Conservation (phyloP, 148 eudicot genomes). For the Heliosperma pusillum region DNA sequence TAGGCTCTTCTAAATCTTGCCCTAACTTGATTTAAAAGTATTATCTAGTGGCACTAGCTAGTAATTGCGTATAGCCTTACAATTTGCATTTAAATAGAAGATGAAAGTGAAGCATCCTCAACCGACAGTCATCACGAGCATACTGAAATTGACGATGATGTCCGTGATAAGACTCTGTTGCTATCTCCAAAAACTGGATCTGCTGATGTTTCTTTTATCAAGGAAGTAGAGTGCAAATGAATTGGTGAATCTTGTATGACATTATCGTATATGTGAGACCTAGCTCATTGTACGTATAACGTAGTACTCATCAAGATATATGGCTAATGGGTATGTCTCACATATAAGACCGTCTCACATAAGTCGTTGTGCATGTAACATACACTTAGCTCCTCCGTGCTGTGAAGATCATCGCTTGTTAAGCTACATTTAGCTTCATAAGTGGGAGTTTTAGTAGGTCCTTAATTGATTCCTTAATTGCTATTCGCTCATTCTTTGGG, state of each 20-base stretch:
- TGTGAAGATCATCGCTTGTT: background rate
- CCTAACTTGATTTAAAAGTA: background rate
- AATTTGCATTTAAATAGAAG: constrained; percentile 29
- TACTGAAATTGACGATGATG: constrained; percentile 48
- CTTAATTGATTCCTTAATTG: background rate
- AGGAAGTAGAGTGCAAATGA: constrained; percentile 43
- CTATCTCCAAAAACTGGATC: constrained; percentile 32
- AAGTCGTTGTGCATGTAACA: background rate
- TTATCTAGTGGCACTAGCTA: background rate
- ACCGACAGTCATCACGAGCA: constrained; percentile 34
- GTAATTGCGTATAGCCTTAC: background rate
- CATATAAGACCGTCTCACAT: background rate
- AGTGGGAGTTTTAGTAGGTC: constrained; percentile 4
- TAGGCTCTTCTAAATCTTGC: background rate
- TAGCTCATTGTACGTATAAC: background rate
- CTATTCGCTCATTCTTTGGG: background rate
- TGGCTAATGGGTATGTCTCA: background rate
- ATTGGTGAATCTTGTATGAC: background rate
- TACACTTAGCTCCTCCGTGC: background rate
- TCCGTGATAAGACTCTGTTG: constrained; percentile 44
- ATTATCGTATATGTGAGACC: background rate
- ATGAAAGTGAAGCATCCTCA: constrained; percentile 45
- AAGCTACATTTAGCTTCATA: background rate
- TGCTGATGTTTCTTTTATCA: constrained; percentile 56
- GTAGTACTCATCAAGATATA: background rate